A percentile compares a stretch with the other conserved stretches of the same genome.
phyloP scores from a whole-genome alignment of 2,329 filamentous ascomycete genomes.

The Pyricularia grisea region DNA sequence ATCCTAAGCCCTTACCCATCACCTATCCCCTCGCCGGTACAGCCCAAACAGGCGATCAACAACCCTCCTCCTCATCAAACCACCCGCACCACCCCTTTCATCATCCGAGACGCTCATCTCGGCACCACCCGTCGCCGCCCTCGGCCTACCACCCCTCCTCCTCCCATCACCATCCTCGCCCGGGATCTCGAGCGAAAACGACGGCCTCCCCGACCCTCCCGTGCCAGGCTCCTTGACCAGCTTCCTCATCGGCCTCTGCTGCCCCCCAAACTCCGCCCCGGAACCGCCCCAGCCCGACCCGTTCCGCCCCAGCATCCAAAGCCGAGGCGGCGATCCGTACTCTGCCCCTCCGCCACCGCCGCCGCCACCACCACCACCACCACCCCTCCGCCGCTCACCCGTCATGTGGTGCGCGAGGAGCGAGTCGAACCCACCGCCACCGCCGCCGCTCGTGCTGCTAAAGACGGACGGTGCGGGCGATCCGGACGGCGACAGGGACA shows the following conservation, averaged over 20 bases:
- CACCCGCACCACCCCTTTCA: not conserved
- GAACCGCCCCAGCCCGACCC: constrained; percentile 7
- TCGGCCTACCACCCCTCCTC: not conserved
- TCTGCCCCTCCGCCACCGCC: not conserved
- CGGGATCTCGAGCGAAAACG: constrained; percentile 8
- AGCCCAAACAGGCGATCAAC: constrained; percentile 3
- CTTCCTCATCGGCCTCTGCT: constrained; percentile 8
- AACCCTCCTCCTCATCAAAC: not conserved
- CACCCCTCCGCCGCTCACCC: not conserved
- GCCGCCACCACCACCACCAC: too few species aligned
- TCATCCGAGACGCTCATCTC: not conserved
- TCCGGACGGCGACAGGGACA: not conserved
- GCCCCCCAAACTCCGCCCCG: constrained; percentile 2
- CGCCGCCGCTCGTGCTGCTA: not conserved
- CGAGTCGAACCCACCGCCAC: constrained; percentile 1
- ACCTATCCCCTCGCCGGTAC: constrained; percentile 3
- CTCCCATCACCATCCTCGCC: constrained; percentile 3
- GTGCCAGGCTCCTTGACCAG: constrained; percentile 13
- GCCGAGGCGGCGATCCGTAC: not conserved
- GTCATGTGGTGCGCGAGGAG: not conserved
- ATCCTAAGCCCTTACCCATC: not conserved
- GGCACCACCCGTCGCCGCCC: not conserved
- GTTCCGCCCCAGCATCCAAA: constrained; percentile 1
- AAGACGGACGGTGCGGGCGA: not conserved
- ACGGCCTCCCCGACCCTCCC: constrained; percentile 11